A percentile compares a stretch with the other conserved stretches of the same genome.
These are phyloP conservation scores for Ceratocystis colombiana DNA, from an alignment of 2,329 filamentous ascomycete species.

Conservation along the genomic window DNA sequence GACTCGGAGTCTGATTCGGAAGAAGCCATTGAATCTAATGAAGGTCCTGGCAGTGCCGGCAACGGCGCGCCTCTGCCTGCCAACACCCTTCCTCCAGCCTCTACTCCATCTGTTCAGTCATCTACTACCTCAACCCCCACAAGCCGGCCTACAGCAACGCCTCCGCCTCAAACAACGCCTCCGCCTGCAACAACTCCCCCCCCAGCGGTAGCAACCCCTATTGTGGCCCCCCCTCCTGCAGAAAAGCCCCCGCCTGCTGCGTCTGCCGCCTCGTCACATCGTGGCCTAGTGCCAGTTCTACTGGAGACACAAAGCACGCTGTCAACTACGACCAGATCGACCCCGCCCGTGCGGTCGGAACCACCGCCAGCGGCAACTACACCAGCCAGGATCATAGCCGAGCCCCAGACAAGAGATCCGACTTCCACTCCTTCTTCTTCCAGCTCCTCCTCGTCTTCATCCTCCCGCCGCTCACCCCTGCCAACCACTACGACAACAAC, in stretches of 20 bases:
- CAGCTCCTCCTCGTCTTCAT: not conserved
- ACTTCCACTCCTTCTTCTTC: conserved; percentile 1
- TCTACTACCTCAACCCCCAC: not conserved
- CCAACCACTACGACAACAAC: conserved; percentile 4
- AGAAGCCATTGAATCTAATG: conserved; percentile 4
- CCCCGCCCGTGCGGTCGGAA: not conserved
- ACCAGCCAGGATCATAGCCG: not conserved
- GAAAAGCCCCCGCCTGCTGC: not conserved
- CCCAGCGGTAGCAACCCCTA: not conserved
- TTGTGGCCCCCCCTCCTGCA: conserved; percentile 2
- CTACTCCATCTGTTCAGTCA: not conserved
- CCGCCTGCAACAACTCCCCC: not conserved
- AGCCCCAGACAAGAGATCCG: not conserved
- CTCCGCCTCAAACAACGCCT: not conserved
- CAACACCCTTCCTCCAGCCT: conserved; percentile 1
- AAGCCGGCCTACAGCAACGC: not conserved
- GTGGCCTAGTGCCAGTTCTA: not conserved
- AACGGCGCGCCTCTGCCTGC: conserved; percentile 12
- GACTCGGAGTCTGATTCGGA: conserved; percentile 17
- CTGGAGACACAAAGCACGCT: conserved; percentile 14
- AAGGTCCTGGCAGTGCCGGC: not conserved
- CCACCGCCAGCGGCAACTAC: not conserved
- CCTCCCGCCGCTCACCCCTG: not conserved
- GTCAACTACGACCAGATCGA: conserved; percentile 2
- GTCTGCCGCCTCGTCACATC: not conserved